Base-by-base conservation (phyloP, 2,329 filamentous ascomycete genomes). In the Talaromyces sp. region DNA sequence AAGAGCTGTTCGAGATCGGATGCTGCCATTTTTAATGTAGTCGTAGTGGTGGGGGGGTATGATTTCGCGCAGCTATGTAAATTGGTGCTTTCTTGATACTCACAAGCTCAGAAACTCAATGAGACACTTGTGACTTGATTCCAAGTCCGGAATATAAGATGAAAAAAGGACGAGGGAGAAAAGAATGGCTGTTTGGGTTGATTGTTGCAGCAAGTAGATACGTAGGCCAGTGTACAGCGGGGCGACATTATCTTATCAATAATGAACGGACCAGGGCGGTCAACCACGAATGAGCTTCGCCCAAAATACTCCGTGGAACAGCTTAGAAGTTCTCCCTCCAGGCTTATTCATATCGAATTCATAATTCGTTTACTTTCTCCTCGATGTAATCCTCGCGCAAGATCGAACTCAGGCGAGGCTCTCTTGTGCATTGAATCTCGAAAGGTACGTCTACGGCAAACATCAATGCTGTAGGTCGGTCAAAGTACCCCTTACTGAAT, bases 1-100 rank as follows among this genome's bases (percentile, higher is more conserved):
- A 86, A 74, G 69, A 88, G 83, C 73, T 83, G 80, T 50, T 87
- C 82, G 40, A 87, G 77, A 71, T 88, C 86, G 63, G 82, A 80
- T 5, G 77, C 71, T 60, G 80, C 69, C 74, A 76, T 76, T 56
- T 14, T 70, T 42, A 31, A 25, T 54, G 44, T 42, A 31, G n/a
- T 8, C 11, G 21, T 9, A 21, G n/a, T 44, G 23, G 6, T 33
- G 23, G 23, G 28, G 23, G 12, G 18, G 28, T 18, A 18, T 31
- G 12, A 25, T 28, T 44, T 39, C 42, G 25, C 16, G 25, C 7
- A 18, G 18, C 11, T 37, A 25, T 39, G 5, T 25, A 23, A 11
- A 18, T n/a, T 28, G 21, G 18, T 56, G 11, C 8, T n/a, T 25
- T 11, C 14, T 33, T 9, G 5, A 14, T 11, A n/a, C 16, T 5